Evolutionary conservation across 1,284 basidiomycete genomes (phyloP), one percentile per base, ranked within the genome.

Genomic region (Apiotrichum porosum): DNA sequence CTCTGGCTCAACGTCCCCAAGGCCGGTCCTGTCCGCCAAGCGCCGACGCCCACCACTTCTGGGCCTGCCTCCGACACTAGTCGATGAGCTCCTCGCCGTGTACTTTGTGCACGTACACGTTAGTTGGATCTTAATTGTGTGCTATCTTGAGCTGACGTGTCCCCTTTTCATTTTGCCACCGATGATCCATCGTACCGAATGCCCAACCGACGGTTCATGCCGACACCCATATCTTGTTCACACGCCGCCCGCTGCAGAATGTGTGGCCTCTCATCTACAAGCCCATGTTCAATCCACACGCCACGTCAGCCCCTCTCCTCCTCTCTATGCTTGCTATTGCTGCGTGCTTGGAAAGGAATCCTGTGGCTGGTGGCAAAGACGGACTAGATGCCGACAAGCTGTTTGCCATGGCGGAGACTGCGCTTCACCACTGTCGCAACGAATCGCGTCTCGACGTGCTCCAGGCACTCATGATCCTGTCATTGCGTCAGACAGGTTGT

Each of bases 331-430:
- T 70, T 5, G 58, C 63, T 9, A 61, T 69, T 15, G 64, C 70
- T 5, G 49, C 63, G 3, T 71, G 65, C 38, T 57, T 71, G n/a
- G 57, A 60, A 1, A 28, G 26, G 12, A 52, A 56, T 17, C 31
- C 57, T 24, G n/a, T n/a, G 12, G 12, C 8, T 28, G 82, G 86
- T 63, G 28, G 24, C 2, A 82, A 86, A 58, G 84, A 83, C 46
- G 76, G 75, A 4, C 81, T 88, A 71, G 76, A 71, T 2, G 79
- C 83, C 1, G 84, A 88, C 63, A 75, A 78, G 43, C 73, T 89
- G 4, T 66, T 64, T 39, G 40, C 36, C 4, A 62, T 65, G 58
- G 68, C 69, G 9, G 63, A 71, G 39, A 49, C 53, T 14, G 52
- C 57, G 6, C 57, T 70, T 15, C 59, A 59, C 28, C 54, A 59